A percentile compares a stretch with the other conserved stretches of the same genome.
These are phyloP conservation scores for Isatis lusitanica DNA, from an alignment of 441 rosid species.

Conservation along the genomic window DNA sequence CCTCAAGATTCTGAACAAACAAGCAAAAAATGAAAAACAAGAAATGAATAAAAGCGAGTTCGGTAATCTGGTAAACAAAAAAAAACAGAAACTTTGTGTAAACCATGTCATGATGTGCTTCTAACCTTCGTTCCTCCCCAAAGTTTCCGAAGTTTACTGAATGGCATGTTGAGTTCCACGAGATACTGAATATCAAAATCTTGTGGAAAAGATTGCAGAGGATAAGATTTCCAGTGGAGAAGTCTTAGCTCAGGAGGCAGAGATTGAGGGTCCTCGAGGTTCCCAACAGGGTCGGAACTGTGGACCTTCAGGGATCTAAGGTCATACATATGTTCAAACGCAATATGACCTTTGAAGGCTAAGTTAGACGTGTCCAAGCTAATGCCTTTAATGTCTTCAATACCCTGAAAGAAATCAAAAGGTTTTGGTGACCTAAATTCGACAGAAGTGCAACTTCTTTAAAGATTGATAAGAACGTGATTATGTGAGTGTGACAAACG, in stretches of 20 bases:
- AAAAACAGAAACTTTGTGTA: neutral
- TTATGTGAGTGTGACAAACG: neutral
- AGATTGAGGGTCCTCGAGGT: neutral
- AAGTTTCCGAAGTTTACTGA: constrained; percentile 15
- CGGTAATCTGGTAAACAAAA: neutral
- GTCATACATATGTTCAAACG: constrained; percentile 1
- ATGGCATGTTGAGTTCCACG: constrained; percentile 21
- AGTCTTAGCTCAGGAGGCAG: constrained; percentile 21
- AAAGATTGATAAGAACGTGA: neutral
- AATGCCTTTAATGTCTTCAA: constrained; percentile 8
- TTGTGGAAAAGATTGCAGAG: constrained; percentile 20
- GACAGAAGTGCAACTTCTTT: neutral
- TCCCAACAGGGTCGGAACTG: neutral
- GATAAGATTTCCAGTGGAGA: constrained; percentile 24
- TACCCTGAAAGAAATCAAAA: constrained; percentile 14
- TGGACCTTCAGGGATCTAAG: constrained; percentile 15
- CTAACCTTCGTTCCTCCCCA: constrained; percentile 31
- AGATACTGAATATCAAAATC: neutral
- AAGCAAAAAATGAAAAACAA: neutral
- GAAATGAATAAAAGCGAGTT: neutral
- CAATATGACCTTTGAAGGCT: neutral
- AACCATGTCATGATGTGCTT: neutral
- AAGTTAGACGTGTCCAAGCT: neutral
- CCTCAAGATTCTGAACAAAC: neutral
- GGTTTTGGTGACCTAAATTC: no score